Evolutionary conservation across 1,284 basidiomycete species (phyloP).

Genomic region (Ceratobasidium sp.): DNA sequence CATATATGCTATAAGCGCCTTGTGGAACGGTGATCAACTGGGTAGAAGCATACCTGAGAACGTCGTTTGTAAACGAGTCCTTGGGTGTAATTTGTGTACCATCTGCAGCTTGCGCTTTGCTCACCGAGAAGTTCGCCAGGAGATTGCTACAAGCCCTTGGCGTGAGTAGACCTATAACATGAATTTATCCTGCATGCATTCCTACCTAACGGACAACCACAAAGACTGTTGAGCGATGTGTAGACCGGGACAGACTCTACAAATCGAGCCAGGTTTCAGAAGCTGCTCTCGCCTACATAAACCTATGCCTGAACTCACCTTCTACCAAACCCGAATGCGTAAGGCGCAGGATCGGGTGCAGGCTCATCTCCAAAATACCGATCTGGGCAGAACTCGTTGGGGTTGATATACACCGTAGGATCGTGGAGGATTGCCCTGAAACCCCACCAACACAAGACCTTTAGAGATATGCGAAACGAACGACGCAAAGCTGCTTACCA

Average conservation of each 20-base stretch:
- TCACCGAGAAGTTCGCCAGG: slow-evolving; percentile 11
- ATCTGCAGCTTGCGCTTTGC: not conserved
- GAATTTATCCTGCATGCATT: not conserved
- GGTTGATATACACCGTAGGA: not conserved
- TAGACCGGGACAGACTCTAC: slow-evolving; percentile 16
- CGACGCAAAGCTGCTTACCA: slow-evolving; percentile 7
- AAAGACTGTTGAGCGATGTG: slow-evolving; percentile 30
- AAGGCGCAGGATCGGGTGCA: slow-evolving; percentile 8
- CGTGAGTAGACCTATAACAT: not conserved
- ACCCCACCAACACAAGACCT: too few relatives aligned
- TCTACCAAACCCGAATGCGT: slow-evolving; percentile 32
- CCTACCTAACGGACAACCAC: slow-evolving; percentile 28
- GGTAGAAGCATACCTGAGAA: slow-evolving; percentile 11
- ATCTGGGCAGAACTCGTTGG: not conserved
- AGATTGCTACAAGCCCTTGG: slow-evolving; percentile 9
- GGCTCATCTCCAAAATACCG: slow-evolving; percentile 14
- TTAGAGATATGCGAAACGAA: not conserved
- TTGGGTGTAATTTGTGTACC: slow-evolving; percentile 4
- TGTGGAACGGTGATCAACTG: not conserved
- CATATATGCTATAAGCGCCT: not conserved
- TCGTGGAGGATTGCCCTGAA: slow-evolving; percentile 18
- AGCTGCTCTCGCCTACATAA: not conserved
- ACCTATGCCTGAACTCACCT: slow-evolving; percentile 5
- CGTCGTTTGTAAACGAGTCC: not conserved
- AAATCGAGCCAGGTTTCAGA: not conserved